Conservation (phyloP, 176 grass and related monocot genomes). For the Pontederia crassipes region DNA sequence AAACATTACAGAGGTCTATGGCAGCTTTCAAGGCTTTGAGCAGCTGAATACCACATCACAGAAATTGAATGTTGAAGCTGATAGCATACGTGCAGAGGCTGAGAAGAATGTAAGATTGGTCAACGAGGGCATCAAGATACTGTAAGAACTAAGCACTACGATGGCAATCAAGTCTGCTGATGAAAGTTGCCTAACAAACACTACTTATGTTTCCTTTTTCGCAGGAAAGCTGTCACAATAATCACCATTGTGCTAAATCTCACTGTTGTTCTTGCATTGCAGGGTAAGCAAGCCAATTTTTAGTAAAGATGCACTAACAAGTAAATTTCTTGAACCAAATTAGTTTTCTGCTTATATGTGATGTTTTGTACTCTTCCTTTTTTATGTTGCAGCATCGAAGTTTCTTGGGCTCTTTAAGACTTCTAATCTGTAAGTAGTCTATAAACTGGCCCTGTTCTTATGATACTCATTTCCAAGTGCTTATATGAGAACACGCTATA, state of each 20-base stretch:
- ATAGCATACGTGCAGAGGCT: slow-evolving; percentile 49
- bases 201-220: slow-evolving; percentile 1
- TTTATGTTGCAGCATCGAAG: slow-evolving; percentile 37
- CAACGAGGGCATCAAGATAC: slow-evolving; percentile 49
- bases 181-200: background rate
- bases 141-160: slow-evolving; percentile 38
- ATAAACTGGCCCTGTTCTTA: background rate
- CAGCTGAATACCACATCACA: slow-evolving; percentile 57
- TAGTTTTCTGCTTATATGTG: background rate
- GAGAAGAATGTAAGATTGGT: slow-evolving; percentile 56
- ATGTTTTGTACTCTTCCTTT: background rate
- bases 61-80: slow-evolving; percentile 45
- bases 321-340: background rate
- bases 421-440: slow-evolving; percentile 40
- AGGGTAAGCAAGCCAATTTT: slow-evolving; percentile 31
- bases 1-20: slow-evolving; percentile 37
- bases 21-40: slow-evolving; percentile 29
- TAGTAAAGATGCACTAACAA: background rate
- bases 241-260: slow-evolving; percentile 44
- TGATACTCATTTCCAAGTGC: background rate
- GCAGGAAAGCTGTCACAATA: slow-evolving; percentile 61
- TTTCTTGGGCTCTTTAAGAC: slow-evolving; percentile 30
- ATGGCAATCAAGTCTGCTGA: background rate
- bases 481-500: background rate
- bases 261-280: slow-evolving; percentile 24